Evolutionary conservation across 1,284 basidiomycete genomes (phyloP), one percentile per base, ranked within the genome.

Genomic region (Puccinia brachypodii): DNA sequence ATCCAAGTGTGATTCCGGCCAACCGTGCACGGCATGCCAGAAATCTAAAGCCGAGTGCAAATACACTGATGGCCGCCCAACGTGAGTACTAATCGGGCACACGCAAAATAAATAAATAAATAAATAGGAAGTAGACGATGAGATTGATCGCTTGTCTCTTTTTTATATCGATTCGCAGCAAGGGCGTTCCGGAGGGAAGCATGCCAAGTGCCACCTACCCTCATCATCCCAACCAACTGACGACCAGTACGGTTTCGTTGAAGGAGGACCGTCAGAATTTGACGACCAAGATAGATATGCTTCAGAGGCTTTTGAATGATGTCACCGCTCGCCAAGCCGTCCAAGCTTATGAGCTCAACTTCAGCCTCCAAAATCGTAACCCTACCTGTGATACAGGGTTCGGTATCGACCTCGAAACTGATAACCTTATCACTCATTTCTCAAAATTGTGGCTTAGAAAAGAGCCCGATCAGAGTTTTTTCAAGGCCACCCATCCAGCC

Each of bases 401-500:
- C 16, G 58, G 58, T 19, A 81, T 81, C 33, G 78, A 81, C 60
- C 58, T 81, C n/a, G 78, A 81, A 38, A 22, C 69, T n/a, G 71
- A 81, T 19, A 81, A 81, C 44, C 71, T 81, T 53, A 28, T 72
- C 58, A 81, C 58, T 25, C 71, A 72, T 64, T 81, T 81, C 53
- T 81, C 78, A 1, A 81, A 81, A 42, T 25, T 81, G 31, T 81
- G 78, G 78, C 60, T 81, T 16, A 73, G 69, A 44, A 64, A 72
- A 74, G 58, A 81, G 11, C 78, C 78, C 33, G 78, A 81, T 50
- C 38, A 73, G 31, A 72, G 68, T 25, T 81, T 81, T 16, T 50
- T 72, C 22, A 38, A 64, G 22, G 68, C 78, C n/a, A 81, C 53
- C 53, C 78, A 81, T 66, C 71, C 78, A 11, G 53, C 69, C 25